These are phyloP conservation scores for Ophiosphaerella herpotricha DNA, from an alignment of 2,329 filamentous ascomycete genomes.

Conservation along the genomic window DNA sequence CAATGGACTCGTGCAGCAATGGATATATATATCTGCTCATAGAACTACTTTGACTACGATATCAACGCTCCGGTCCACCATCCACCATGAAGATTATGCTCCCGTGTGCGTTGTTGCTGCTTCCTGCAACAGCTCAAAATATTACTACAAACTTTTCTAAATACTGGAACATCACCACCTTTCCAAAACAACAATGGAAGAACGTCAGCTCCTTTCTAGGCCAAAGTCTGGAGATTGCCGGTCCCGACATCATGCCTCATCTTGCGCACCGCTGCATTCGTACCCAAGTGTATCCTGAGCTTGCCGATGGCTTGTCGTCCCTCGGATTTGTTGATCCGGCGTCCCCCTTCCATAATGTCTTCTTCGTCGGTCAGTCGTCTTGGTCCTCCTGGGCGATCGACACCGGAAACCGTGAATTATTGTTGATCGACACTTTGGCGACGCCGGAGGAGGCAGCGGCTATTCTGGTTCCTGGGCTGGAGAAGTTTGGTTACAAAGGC, in stretches of 20 bases:
- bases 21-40: no score
- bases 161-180: neutral
- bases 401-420: constrained; percentile 9
- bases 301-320: neutral
- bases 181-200: constrained; percentile 1
- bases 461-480: constrained; percentile 7
- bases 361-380: constrained; percentile 17
- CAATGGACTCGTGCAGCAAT: no score
- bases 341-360: constrained; percentile 13
- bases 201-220: constrained; percentile 14
- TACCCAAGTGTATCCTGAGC: constrained; percentile 7
- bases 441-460: constrained; percentile 10
- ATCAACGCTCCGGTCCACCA: no score
- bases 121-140: constrained; percentile 26
- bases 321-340: constrained; percentile 13
- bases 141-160: constrained; percentile 40
- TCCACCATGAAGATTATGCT: no score
- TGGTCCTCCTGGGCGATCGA: constrained; percentile 17
- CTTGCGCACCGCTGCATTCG: constrained; percentile 14
- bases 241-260: constrained; percentile 8
- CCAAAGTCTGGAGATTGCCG: neutral
- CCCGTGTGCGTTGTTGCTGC: no score
- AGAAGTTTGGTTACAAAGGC: constrained; percentile 11
- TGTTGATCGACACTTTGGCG: constrained; percentile 17
- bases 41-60: no score